Percentiles rank a stretch among this genome's conserved stretches.
These are phyloP conservation scores for Artemisia tridentata DNA, from an alignment of 129 eudicot species.

Conservation along the genomic window DNA sequence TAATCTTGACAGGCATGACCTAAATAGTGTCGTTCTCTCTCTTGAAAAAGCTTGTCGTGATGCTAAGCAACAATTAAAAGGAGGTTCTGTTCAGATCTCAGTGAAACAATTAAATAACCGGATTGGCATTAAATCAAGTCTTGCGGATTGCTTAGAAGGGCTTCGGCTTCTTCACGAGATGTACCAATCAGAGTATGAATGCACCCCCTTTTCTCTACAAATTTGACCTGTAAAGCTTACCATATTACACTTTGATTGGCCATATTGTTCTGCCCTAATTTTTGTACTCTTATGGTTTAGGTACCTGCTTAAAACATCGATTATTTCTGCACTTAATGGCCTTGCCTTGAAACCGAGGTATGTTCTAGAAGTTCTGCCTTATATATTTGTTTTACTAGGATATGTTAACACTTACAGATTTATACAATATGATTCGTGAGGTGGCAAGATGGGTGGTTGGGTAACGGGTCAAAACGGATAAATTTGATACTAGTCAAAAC, in stretches of 20 bases:
- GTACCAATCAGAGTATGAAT: conserved; percentile 82
- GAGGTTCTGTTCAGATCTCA: conserved; percentile 51
- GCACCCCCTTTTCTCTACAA: not conserved
- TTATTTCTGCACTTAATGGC: conserved; percentile 49
- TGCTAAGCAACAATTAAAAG: conserved; percentile 66
- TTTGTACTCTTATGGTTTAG: conserved; percentile 32
- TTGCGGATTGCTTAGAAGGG: conserved; percentile 78
- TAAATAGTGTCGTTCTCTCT: conserved; percentile 42
- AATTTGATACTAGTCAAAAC: too few relatives aligned
- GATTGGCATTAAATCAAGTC: conserved; percentile 70
- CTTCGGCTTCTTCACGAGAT: conserved; percentile 71
- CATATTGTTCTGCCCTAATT: not conserved
- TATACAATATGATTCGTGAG: not conserved
- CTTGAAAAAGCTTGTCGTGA: conserved; percentile 67
- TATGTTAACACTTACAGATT: not conserved
- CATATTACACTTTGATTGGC: not conserved
- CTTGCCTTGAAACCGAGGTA: conserved; percentile 66
- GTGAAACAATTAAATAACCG: conserved; percentile 58
- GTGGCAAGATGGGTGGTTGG: not conserved
- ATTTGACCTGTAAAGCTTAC: not conserved
- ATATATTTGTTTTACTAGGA: not conserved
- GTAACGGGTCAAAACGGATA: not conserved
- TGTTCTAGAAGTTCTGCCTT: conserved; percentile 8
- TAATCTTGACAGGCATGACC: conserved; percentile 56
- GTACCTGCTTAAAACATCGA: conserved; percentile 53